Conservation (phyloP, 164 flowering plant species). For the Aristolochia contorta region DNA sequence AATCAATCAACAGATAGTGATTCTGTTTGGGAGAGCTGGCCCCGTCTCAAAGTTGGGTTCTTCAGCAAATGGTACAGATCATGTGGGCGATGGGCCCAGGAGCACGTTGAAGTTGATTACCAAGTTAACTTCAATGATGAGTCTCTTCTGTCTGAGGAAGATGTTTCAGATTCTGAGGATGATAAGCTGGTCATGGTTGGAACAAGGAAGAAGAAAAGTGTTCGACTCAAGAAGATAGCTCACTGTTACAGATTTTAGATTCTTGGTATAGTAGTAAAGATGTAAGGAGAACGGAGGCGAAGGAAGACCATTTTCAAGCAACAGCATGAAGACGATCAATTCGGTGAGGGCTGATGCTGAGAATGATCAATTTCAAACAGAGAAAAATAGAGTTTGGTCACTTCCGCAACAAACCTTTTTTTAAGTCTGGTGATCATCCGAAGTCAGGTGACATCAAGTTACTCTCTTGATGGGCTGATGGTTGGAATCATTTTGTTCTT, state of each 20-base stretch:
- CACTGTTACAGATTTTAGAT: slow-evolving; percentile 54
- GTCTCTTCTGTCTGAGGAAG: slow-evolving; percentile 28
- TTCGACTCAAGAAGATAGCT: slow-evolving; percentile 25
- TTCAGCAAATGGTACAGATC: slow-evolving; percentile 4
- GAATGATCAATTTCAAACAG: too few species aligned
- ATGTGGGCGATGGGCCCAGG: background rate
- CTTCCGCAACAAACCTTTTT: too few species aligned
- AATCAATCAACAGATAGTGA: slow-evolving; percentile 10
- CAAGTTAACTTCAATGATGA: slow-evolving; percentile 16
- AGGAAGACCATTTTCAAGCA: slow-evolving; percentile 6
- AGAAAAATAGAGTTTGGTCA: too few species aligned
- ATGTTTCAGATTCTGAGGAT: slow-evolving; percentile 46
- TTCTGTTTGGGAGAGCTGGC: slow-evolving; percentile 67
- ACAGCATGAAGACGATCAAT: slow-evolving; percentile 6
- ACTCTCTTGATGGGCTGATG: too few species aligned
- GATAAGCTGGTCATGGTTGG: slow-evolving; percentile 13
- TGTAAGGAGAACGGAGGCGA: slow-evolving; percentile 11
- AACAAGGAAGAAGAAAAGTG: slow-evolving; percentile 13
- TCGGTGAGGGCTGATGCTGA: slow-evolving; percentile 3
- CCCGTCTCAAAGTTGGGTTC: slow-evolving; percentile 27
- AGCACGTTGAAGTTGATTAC: background rate
- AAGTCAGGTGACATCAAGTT: too few species aligned
- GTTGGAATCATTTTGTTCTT: too few species aligned
- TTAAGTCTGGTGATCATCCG: too few species aligned
- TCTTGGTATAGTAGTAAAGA: slow-evolving; percentile 47